Evolutionary conservation across 2,329 filamentous ascomycete genomes (phyloP).

Genomic region (Alternaria metachromatica): DNA sequence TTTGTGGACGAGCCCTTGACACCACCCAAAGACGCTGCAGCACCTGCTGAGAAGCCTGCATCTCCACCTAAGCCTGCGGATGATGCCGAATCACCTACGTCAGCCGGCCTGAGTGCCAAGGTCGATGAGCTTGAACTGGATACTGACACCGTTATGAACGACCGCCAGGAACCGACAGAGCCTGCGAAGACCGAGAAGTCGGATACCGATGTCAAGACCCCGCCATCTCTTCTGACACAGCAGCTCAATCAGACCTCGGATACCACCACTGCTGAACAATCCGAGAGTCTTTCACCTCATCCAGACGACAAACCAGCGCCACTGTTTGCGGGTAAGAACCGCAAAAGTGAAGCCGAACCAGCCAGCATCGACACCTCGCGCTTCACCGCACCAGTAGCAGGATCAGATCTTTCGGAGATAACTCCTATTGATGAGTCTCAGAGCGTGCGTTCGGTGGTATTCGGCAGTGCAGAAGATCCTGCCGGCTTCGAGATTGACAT

Average conservation of each 20-base stretch:
- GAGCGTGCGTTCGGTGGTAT: constrained; percentile 43
- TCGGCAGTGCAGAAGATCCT: constrained; percentile 41
- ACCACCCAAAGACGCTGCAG: constrained; percentile 52
- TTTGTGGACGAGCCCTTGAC: constrained; percentile 81
- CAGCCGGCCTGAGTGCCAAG: constrained; percentile 61
- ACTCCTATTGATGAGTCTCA: constrained; percentile 48
- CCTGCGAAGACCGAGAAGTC: constrained; percentile 26
- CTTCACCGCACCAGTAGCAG: constrained; percentile 34
- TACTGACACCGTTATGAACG: constrained; percentile 61
- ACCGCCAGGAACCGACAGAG: constrained; percentile 31
- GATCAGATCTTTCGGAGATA: constrained; percentile 43
- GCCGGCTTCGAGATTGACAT: constrained; percentile 63
- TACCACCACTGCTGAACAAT: constrained; percentile 30
- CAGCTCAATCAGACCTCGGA: constrained; percentile 47
- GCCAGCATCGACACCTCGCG: constrained; percentile 37
- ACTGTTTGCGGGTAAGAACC: constrained; percentile 60
- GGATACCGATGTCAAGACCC: constrained; percentile 39
- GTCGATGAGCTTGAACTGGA: constrained; percentile 66
- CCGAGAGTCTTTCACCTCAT: constrained; percentile 58
- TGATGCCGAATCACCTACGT: constrained; percentile 55
- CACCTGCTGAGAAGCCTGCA: constrained; percentile 24
- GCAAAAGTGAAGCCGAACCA: constrained; percentile 34
- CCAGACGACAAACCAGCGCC: constrained; percentile 73
- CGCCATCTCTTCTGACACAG: constrained; percentile 51
- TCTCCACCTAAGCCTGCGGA: constrained; percentile 34